phyloP scores from a whole-genome alignment of 805 yeast genomes.

The Huiozyma sinensis region DNA sequence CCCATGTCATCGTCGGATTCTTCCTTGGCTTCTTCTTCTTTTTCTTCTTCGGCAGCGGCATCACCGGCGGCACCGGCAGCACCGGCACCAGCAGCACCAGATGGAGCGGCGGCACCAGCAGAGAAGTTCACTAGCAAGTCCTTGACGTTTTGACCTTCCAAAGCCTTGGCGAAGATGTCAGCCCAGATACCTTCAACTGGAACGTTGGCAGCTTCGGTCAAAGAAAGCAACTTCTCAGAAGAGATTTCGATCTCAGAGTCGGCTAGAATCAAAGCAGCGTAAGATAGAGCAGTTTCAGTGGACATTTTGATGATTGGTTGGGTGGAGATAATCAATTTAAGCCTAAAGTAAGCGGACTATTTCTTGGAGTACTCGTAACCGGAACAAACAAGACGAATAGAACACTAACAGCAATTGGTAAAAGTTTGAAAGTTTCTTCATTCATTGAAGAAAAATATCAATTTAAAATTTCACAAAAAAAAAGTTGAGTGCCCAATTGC shows the following conservation, averaged over 20 bases:
- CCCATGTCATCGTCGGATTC: conserved; percentile 82
- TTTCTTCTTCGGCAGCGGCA: conserved; percentile 53
- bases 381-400: background rate
- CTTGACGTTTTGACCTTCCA: conserved; percentile 63
- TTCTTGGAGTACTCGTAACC: no score
- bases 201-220: conserved; percentile 61
- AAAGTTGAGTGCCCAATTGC: conserved; percentile 15
- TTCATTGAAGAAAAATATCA: background rate
- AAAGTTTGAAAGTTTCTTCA: background rate
- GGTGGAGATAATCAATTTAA: conserved; percentile 24
- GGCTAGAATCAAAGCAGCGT: conserved; percentile 97
- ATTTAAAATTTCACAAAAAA: background rate
- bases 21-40: conserved; percentile 48
- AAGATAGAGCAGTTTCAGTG: conserved; percentile 81
- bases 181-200: conserved; percentile 69
- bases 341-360: conserved; percentile 8
- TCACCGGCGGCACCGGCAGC: conserved; percentile 36
- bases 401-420: background rate
- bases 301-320: conserved; percentile 29
- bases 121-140: conserved; percentile 44
- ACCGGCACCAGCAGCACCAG: conserved; percentile 30
- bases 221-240: conserved; percentile 61
- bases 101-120: conserved; percentile 29
- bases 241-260: conserved; percentile 94
- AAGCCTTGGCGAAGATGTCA: conserved; percentile 71